These are phyloP conservation scores for Apiospora arundinis DNA, from an alignment of 2,329 filamentous ascomycete genomes.

Conservation along the genomic window DNA sequence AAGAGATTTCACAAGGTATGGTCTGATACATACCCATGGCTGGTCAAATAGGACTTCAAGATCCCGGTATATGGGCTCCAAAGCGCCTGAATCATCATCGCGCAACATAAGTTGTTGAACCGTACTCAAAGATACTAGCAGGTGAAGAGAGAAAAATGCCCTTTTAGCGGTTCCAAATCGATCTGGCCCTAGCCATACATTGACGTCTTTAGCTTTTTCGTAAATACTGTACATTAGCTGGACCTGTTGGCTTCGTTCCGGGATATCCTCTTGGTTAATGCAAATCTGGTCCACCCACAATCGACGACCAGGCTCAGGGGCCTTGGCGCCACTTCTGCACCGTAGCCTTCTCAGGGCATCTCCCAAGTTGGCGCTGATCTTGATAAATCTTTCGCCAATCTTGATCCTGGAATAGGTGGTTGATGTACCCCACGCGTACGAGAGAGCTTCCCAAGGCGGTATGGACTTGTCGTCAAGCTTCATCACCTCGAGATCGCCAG, in stretches of 20 bases:
- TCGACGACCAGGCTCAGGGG: background rate
- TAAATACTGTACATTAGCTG: background rate
- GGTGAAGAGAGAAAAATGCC: background rate
- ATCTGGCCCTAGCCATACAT: background rate
- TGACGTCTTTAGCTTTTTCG: background rate
- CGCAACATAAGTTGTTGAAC: background rate
- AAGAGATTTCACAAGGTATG: background rate
- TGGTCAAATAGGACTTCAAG: background rate
- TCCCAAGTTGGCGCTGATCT: background rate
- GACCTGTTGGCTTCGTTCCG: background rate
- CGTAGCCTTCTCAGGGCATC: background rate
- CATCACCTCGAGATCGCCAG: background rate
- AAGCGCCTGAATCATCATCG: background rate
- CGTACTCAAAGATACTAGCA: background rate
- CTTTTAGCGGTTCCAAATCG: accelerated
- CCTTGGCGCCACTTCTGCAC: too few species aligned
- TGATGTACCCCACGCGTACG: background rate
- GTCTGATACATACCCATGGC: background rate
- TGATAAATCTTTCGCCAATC: background rate
- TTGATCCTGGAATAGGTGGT: background rate
- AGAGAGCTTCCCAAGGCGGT: background rate
- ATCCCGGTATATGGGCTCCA: too few species aligned
- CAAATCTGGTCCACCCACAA: background rate
- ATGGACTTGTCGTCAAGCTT: background rate
- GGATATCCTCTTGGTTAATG: background rate